phyloP scores from a whole-genome alignment of 257 asterid genomes.

The Solanum ahanhuiri region DNA sequence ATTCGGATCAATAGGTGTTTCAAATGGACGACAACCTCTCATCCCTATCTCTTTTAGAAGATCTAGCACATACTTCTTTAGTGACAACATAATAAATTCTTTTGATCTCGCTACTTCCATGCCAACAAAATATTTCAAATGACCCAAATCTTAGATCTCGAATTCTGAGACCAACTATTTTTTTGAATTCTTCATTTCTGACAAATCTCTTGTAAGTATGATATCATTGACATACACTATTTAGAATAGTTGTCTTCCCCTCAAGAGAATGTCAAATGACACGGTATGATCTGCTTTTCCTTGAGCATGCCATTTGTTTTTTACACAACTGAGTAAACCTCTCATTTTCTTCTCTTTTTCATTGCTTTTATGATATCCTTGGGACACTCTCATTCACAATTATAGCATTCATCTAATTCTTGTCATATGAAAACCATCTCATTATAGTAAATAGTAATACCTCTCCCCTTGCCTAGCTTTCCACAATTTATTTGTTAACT shows the following conservation, averaged over 20 bases:
- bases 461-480: background rate
- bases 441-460: background rate
- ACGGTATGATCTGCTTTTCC: background rate
- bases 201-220: background rate
- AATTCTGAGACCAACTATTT: background rate
- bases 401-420: background rate
- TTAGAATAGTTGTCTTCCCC: background rate
- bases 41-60: background rate
- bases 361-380: background rate
- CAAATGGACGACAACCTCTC: background rate
- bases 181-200: background rate
- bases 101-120: background rate
- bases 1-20: background rate
- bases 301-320: background rate
- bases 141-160: background rate
- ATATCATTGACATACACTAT: background rate
- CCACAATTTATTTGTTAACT: background rate
- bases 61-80: background rate
- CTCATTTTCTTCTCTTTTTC: background rate
- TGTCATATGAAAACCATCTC: background rate
- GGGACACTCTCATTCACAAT: background rate
- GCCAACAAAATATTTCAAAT: background rate
- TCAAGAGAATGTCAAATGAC: background rate
- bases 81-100: background rate
- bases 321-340: background rate